Evolutionary conservation across 208 protist genomes (phyloP), one percentile per base, ranked within the genome.

Genomic region (Naegleria gruberi): DNA sequence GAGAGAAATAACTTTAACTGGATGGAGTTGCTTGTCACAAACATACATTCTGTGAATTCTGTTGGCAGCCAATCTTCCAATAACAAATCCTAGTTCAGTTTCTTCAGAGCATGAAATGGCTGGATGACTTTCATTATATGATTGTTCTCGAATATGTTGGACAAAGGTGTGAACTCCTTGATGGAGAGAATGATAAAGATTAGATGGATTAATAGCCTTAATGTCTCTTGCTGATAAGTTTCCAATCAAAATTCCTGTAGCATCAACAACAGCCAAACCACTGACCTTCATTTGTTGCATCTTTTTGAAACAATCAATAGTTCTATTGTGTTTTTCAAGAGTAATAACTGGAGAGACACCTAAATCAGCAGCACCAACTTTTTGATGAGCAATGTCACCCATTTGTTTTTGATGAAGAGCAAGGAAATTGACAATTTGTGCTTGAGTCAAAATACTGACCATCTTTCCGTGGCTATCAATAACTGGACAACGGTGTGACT

Each of bases 301-400:
- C 45, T 65, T 65, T 88, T 88, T 88, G 45, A 88, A 88, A 37
- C 37, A 41, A 88, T 88, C 84, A 65, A 88, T 42, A 19, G 45
- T 42, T 88, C 45, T 88, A 19, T 23, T 43, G 10, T 34, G 41
- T 88, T 88, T 88, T 65, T 12, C 34, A n/a, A 57, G 7, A 26
- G 84, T 88, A 30, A 88, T 43, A 2, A 88, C 84, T 43, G 45
- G 45, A 12, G 45, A 65, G 23, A 43, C 46, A 42, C 84, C 84
- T 23, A 88, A 65, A 7, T 51, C 1, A 43, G 46, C 26, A 34
- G 34, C 7, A 30, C 34, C 45, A 40, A 88, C 84, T 19, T 47
- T 40, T 65, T 51, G 30, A 45, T 65, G 41, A 42, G 41, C 43
- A 7, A 88, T 43, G 8, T 88, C 84, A 42, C 45, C 45, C 6